Base-by-base conservation (phyloP, 2,329 filamentous ascomycete genomes). In the Aspergillus alliaceus region DNA sequence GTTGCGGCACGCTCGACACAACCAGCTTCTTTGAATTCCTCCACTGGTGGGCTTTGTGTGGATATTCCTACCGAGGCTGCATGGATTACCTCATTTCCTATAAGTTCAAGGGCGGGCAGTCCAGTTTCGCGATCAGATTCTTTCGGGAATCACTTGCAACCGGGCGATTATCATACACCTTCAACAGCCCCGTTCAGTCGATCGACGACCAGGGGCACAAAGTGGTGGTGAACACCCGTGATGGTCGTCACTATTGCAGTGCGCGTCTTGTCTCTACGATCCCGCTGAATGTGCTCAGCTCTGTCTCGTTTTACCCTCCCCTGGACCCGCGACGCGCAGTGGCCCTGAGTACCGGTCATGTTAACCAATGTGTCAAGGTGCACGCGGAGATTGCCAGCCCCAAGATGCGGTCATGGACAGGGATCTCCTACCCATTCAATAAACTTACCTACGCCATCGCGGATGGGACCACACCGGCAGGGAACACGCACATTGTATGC, bases 11-110 rank as follows among this genome's bases (percentile, higher is more conserved):
- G 0, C 71, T 79, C 0, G 72, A 76, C 9, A 78, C 75, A 0
- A 77, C 73, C 0, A 77, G 75, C 22, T 79, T 82, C 56, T 76
- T 77, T 48, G 79, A 82, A 53, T 75, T 81, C 31, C 64, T 82
- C 18, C 79, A 79, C 56, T 81, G 78, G 79, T 81, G 74, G 79
- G 79, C 75, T 8, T 65, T 78, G 1, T 70, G 70, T 53, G 77
- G 72, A 27, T 79, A 79, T 62, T 73, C 68, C 5, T 79, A 75
- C 52, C 64, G 68, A 15, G 75, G 72, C 1, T 77, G 73, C 37
- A 68, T 77, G 25, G 71, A 77, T 27, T 69, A 70, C n/a, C 64
- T 77, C 2, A 72, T 77, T 35, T 73, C 72, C 20, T 79, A 76
- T 63, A 80, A 80, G 61, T 74, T 77, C 60, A 69, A 66, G 12